These are phyloP conservation scores for Durotheca rogersii DNA, from an alignment of 495 filamentous ascomycete species.

Conservation along the genomic window DNA sequence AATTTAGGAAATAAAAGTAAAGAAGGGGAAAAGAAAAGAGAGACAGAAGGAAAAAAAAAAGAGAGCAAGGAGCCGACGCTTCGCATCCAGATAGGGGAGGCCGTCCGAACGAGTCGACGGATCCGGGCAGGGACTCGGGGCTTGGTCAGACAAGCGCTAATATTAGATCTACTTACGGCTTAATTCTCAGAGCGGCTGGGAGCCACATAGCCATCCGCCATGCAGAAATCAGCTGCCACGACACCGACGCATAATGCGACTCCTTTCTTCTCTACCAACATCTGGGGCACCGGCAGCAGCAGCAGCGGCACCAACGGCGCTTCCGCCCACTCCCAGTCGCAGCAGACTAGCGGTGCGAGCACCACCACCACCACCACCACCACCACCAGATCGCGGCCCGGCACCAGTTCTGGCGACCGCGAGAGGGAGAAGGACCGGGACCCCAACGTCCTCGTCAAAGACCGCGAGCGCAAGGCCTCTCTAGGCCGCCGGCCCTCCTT, in stretches of 20 bases:
- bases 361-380: constrained; percentile 9
- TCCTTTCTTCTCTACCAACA: constrained; percentile 46
- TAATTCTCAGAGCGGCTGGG: constrained; percentile 17
- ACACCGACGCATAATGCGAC: constrained; percentile 41
- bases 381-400: constrained; percentile 39
- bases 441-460: constrained; percentile 44
- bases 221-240: constrained; percentile 43
- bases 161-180: constrained; percentile 26
- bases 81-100: constrained; percentile 26
- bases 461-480: constrained; percentile 45
- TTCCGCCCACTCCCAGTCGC: constrained; percentile 21
- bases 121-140: constrained; percentile 12
- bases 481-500: constrained; percentile 48
- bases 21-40: too few relatives aligned
- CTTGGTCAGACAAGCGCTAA: constrained; percentile 23
- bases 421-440: constrained; percentile 24
- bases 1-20: constrained; percentile 23
- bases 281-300: constrained; percentile 38
- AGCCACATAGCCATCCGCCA: constrained; percentile 32
- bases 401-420: constrained; percentile 43
- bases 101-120: constrained; percentile 19
- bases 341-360: constrained; percentile 7
- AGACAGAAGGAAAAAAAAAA: too few relatives aligned
- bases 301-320: constrained; percentile 19
- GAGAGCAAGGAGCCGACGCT: constrained; percentile 12